Base-by-base conservation (phyloP, 108 stramenopile genomes). In the Parietichytrium sp. region DNA sequence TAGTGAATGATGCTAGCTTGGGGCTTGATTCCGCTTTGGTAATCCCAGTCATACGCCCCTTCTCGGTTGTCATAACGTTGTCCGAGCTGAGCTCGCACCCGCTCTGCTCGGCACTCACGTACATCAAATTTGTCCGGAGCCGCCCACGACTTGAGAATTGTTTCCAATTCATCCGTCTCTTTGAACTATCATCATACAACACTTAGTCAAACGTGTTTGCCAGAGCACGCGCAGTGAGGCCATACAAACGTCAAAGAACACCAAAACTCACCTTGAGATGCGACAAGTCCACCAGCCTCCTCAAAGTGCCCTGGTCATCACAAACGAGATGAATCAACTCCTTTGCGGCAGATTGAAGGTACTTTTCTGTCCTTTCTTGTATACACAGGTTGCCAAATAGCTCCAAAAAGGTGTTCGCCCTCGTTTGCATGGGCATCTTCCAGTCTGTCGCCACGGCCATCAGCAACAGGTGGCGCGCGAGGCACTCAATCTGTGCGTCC, bases 11-110 rank as follows among this genome's bases (percentile, higher is more conserved):
- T 47, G 52, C 88, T 84, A 30, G 90, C 92, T 1, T 54, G 61
- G 12, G 82, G 53, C 61, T 89, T 86, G 3, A 92, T 52, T n/a
- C 82, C 38, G 31, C 79, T 83, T 36, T 89, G 88, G 80, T 90
- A 93, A 51, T 91, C 90, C 89, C 91, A 90, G 55, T 91, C 92
- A 4, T 88, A 49, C 16, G 89, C 36, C 31, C 88, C 88, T 20
- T 54, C 85, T 8, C 86, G 86, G 52, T 72, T 54, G 81, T 93
- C 92, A 49, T 88, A 93, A 31, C 92, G 81, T 8, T 84, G 79
- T 2, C 87, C 91, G 80, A 86, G 91, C 26, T 87, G 88, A 26
- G 50, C 36, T 7, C 91, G 83, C 15, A 92, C 49, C 13, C 90
- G 83, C 13, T 55, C 51, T 45, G 92, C 91, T 51, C 90, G 54